A percentile compares a stretch with the other conserved stretches of the same genome.
Conservation (phyloP, 2,329 filamentous ascomycete species). For the Aspergillus fructus region DNA sequence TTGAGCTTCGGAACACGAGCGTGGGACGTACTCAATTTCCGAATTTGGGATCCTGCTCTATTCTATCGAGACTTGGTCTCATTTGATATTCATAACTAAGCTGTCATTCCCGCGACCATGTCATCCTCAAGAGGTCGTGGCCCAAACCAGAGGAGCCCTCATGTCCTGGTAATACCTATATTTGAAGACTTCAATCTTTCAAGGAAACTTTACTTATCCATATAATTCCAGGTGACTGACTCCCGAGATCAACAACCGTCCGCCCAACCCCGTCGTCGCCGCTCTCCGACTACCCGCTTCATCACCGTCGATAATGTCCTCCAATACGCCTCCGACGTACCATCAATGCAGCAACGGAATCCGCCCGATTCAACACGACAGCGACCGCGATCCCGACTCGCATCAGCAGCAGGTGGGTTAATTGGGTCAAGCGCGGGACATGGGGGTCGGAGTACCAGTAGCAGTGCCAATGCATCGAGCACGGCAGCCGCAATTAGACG, state of each 20-base stretch:
- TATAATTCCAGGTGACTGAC: slow-evolving; percentile 40
- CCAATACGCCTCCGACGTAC: slow-evolving; percentile 90
- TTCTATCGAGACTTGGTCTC: not conserved
- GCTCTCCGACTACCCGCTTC: slow-evolving; percentile 61
- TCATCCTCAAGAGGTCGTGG: slow-evolving; percentile 30
- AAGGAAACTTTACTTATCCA: not conserved
- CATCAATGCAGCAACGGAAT: slow-evolving; percentile 83
- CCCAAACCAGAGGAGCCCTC: slow-evolving; percentile 43
- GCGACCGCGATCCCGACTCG: slow-evolving; percentile 33
- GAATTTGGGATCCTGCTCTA: not conserved
- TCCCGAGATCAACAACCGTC: slow-evolving; percentile 41
- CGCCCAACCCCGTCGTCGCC: slow-evolving; percentile 27
- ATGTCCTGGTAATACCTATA: slow-evolving; percentile 40
- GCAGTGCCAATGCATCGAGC: slow-evolving; percentile 40
- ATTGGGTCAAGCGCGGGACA: slow-evolving; percentile 40
- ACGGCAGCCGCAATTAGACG: slow-evolving; percentile 58
- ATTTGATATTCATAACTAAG: not conserved
- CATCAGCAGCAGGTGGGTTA: slow-evolving; percentile 30
- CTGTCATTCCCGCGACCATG: slow-evolving; percentile 16
- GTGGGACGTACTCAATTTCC: not conserved
- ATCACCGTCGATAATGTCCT: slow-evolving; percentile 93
- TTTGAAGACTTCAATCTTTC: not conserved
- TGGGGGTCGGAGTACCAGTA: slow-evolving; percentile 29
- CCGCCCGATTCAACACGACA: slow-evolving; percentile 49
- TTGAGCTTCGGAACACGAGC: not conserved